phyloP scores from a whole-genome alignment of 371 early-diverging fungal genomes.

The Lichtheimia ornata region DNA sequence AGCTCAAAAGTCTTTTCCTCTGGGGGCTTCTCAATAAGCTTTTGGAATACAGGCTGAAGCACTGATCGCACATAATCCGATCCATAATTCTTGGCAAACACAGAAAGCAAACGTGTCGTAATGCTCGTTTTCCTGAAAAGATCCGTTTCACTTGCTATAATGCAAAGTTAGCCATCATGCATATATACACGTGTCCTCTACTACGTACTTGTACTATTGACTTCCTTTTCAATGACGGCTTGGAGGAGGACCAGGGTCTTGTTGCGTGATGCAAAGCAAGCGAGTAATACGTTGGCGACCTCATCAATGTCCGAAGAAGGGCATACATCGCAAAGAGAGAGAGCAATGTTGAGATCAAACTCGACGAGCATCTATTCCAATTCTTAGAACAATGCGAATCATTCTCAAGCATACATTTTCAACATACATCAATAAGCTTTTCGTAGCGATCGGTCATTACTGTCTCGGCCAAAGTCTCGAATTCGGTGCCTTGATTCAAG shows the following conservation, averaged over 20 bases:
- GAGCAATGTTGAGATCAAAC: conserved; percentile 67
- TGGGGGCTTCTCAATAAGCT: conserved; percentile 33
- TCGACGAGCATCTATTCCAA: conserved; percentile 50
- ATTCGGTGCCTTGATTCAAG: conserved; percentile 82
- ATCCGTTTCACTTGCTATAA: conserved; percentile 70
- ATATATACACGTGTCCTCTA: neutral
- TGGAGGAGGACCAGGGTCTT: conserved; percentile 69
- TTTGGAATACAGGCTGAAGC: conserved; percentile 73
- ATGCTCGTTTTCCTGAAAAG: conserved; percentile 89
- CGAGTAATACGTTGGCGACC: conserved; percentile 70
- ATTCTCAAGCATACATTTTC: neutral
- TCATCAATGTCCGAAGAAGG: conserved; percentile 79
- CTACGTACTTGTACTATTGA: conserved; percentile 60
- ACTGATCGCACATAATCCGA: conserved; percentile 75
- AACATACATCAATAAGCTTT: conserved; percentile 63
- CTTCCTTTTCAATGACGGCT: conserved; percentile 78
- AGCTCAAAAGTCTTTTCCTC: conserved; percentile 65
- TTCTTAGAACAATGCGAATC: neutral
- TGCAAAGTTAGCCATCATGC: conserved; percentile 11
- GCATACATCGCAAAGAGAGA: conserved; percentile 84
- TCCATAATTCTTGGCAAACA: conserved; percentile 76
- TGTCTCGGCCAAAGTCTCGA: conserved; percentile 78
- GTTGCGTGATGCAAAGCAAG: conserved; percentile 75
- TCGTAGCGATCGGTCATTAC: conserved; percentile 69
- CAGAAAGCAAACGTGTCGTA: conserved; percentile 79